phyloP scores from a whole-genome alignment of 768 basidiomycete species.

The Kwoniella dendrophila region DNA sequence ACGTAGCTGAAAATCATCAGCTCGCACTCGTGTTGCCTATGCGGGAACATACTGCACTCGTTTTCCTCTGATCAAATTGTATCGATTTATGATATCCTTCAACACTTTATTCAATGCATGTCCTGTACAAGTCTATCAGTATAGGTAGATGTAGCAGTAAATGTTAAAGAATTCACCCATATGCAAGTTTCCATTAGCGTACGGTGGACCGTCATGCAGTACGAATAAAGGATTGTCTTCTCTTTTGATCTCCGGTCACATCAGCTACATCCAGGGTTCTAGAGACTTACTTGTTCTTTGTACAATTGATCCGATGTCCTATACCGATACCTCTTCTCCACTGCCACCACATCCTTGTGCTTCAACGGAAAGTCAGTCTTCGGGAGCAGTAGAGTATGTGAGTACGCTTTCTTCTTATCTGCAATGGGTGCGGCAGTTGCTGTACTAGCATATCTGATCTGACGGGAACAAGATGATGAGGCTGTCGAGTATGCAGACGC shows the following conservation, averaged over 20 bases:
- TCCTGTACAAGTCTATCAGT: constrained; percentile 60
- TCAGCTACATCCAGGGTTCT: background rate
- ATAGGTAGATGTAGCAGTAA: background rate
- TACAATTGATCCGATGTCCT: constrained; percentile 77
- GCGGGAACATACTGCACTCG: constrained; percentile 72
- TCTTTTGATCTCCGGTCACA: background rate
- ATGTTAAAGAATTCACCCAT: constrained; percentile 66
- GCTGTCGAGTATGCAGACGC: constrained; percentile 3
- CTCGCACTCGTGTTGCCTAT: background rate
- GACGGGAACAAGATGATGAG: background rate
- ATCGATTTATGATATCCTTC: constrained; percentile 94
- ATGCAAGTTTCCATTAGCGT: constrained; percentile 93
- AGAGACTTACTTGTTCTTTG: constrained; percentile 57
- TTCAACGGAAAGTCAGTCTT: constrained; percentile 78
- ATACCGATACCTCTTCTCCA: constrained; percentile 64
- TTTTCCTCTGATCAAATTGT: constrained; percentile 73
- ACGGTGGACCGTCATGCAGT: constrained; percentile 93
- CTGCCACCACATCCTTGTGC: constrained; percentile 64
- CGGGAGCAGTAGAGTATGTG: constrained; percentile 74
- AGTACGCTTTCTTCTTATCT: constrained; percentile 56
- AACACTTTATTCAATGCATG: constrained; percentile 95
- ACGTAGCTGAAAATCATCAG: constrained; percentile 66
- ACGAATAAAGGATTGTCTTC: constrained; percentile 71
- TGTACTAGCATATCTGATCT: constrained; percentile 15
- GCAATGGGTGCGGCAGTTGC: background rate